Conservation (phyloP, 225 moss, liverwort and hornwort genomes). For the Bryum argenteum region DNA sequence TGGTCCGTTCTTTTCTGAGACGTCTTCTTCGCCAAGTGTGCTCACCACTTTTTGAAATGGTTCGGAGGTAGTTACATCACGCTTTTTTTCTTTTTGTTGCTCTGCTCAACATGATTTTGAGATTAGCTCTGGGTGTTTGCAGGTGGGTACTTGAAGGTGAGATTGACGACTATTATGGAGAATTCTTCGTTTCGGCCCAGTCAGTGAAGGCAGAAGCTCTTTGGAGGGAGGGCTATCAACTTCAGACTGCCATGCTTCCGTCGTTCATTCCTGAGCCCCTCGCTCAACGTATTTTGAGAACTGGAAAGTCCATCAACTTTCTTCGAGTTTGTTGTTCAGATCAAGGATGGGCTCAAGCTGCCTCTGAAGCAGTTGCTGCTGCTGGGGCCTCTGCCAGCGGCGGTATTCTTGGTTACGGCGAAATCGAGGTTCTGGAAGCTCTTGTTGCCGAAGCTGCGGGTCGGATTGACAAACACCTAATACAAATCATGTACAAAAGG, state of each 20-base stretch:
- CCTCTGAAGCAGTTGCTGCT: slow-evolving; percentile 86
- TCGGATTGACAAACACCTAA: slow-evolving; percentile 91
- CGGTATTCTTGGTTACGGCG: slow-evolving; percentile 93
- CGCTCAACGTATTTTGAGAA: slow-evolving; percentile 92
- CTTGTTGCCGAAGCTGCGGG: slow-evolving; percentile 94
- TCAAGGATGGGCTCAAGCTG: slow-evolving; percentile 94
- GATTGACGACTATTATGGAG: slow-evolving; percentile 92
- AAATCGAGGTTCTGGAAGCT: slow-evolving; percentile 95
- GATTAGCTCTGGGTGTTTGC: slow-evolving; percentile 21
- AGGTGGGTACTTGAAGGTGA: slow-evolving; percentile 99
- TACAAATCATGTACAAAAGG: slow-evolving; percentile 95
- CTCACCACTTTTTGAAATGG: slow-evolving; percentile 98
- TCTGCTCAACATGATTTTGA: slow-evolving; percentile 11
- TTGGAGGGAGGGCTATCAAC: slow-evolving; percentile 97
- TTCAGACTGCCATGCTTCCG: slow-evolving; percentile 95
- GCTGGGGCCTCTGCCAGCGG: slow-evolving; percentile 89
- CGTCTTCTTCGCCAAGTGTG: slow-evolving; percentile 91
- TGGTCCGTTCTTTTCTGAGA: slow-evolving; percentile 85
- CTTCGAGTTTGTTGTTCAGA: slow-evolving; percentile 96
- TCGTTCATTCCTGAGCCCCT: slow-evolving; percentile 97
- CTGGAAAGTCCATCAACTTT: slow-evolving; percentile 99
- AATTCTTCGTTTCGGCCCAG: slow-evolving; percentile 94
- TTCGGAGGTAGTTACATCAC: slow-evolving; percentile 56
- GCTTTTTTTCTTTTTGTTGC: background rate
- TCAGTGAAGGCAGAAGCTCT: slow-evolving; percentile 96